These are phyloP conservation scores for Penicillium arizonense DNA, from an alignment of 495 filamentous ascomycete species.

Conservation along the genomic window DNA sequence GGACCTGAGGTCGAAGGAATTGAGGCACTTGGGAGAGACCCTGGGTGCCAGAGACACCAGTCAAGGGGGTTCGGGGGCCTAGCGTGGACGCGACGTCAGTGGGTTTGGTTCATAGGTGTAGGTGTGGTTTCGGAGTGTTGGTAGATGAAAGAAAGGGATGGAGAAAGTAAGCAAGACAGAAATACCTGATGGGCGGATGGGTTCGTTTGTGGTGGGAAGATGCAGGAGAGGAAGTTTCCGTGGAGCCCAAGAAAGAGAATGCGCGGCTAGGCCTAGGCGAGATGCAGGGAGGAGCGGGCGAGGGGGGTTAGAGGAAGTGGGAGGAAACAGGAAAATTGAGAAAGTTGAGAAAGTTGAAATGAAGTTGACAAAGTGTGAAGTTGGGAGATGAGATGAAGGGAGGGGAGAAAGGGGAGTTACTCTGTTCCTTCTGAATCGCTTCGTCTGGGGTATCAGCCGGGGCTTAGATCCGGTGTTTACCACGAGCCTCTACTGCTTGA, in stretches of 20 bases:
- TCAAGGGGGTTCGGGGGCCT: conserved; percentile 26
- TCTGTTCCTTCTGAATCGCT: neutral
- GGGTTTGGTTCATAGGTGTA: conserved; percentile 3
- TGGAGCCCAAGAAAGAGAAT: conserved; percentile 32
- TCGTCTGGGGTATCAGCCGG: neutral
- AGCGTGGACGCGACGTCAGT: conserved; percentile 30
- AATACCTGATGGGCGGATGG: conserved; percentile 26
- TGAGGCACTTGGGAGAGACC: conserved; percentile 12
- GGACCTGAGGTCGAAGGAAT: conserved; percentile 16
- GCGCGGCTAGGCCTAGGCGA: conserved; percentile 28
- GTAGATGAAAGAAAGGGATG: conserved; percentile 7
- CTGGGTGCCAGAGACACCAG: conserved; percentile 17
- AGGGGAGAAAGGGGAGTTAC: conserved; percentile 4
- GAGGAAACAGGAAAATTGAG: neutral
- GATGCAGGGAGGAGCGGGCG: conserved; percentile 19
- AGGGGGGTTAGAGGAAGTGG: conserved; percentile 8
- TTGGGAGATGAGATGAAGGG: conserved; percentile 1
- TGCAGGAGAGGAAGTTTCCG: conserved; percentile 28
- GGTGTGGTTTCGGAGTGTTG: conserved; percentile 5
- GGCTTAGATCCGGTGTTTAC: conserved; percentile 4
- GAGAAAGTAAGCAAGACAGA: conserved; percentile 12
- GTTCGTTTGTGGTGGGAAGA: conserved; percentile 31
- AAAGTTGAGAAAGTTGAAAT: conserved; percentile 1
- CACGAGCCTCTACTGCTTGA: neutral
- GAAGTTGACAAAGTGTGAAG: neutral